These are phyloP conservation scores for Gloeostereum incarnatum DNA, from an alignment of 768 basidiomycete species.

Conservation along the genomic window DNA sequence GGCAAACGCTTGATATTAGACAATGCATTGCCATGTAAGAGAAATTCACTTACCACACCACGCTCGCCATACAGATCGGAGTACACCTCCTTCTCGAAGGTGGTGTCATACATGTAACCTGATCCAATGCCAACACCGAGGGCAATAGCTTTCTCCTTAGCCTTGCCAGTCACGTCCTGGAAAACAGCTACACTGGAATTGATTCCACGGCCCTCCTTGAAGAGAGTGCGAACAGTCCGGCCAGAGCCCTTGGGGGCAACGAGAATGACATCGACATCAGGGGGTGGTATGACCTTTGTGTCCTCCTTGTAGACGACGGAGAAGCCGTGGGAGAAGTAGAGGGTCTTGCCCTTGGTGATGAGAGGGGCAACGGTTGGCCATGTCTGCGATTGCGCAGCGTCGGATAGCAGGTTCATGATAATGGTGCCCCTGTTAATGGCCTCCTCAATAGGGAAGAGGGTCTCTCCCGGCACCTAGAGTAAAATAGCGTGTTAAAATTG, in stretches of 20 bases:
- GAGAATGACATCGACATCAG: conserved; percentile 96
- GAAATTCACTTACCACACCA: conserved; percentile 73
- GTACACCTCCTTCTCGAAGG: conserved; percentile 99
- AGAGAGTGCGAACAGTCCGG: conserved; percentile 96
- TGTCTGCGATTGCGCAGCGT: conserved; percentile 97
- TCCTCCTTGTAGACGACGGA: conserved; percentile 97
- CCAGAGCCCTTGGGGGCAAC: conserved; percentile 99
- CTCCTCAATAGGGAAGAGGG: conserved; percentile 96
- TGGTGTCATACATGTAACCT: conserved; percentile 98
- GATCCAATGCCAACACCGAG: conserved; percentile 92
- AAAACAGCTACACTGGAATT: conserved; percentile 92
- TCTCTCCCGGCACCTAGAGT: conserved; percentile 83
- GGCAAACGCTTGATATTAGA: conserved; percentile 8
- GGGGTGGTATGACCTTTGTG: conserved; percentile 86
- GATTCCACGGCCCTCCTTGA: conserved; percentile 99
- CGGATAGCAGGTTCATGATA: conserved; percentile 99
- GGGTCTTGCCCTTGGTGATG: conserved; percentile 99
- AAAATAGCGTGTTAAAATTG: conserved; percentile 4
- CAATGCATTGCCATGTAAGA: not conserved
- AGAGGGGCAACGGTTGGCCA: conserved; percentile 87
- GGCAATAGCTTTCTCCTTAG: conserved; percentile 94
- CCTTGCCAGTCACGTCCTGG: conserved; percentile 98
- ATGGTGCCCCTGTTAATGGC: conserved; percentile 94
- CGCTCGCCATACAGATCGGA: conserved; percentile 99
- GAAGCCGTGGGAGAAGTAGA: conserved; percentile 99